These are phyloP conservation scores for Phaeosphaeria sp. DNA, from an alignment of 2,329 filamentous ascomycete species.

Conservation along the genomic window DNA sequence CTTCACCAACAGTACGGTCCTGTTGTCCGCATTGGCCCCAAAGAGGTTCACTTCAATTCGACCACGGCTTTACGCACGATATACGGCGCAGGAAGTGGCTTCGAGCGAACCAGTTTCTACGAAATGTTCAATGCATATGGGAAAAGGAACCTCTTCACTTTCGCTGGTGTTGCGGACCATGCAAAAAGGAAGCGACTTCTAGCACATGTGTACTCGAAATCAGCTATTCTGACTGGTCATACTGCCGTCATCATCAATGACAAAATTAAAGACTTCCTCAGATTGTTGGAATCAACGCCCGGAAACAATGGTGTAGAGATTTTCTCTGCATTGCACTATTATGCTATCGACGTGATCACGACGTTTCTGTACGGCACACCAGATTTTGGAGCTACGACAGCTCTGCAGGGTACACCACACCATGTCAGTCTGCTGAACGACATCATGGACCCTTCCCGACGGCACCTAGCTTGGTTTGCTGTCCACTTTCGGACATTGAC, in stretches of 20 bases:
- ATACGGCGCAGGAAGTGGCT: constrained; percentile 61
- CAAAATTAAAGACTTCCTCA: constrained; percentile 44
- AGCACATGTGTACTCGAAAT: constrained; percentile 61
- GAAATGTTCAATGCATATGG: constrained; percentile 64
- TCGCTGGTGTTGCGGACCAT: constrained; percentile 53
- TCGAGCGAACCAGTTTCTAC: constrained; percentile 60
- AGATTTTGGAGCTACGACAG: constrained; percentile 50
- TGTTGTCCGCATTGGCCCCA: constrained; percentile 18
- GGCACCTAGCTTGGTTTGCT: constrained; percentile 58
- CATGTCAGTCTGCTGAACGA: constrained; percentile 55
- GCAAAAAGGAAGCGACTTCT: constrained; percentile 60
- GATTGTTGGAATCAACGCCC: constrained; percentile 45
- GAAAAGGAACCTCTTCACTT: constrained; percentile 60
- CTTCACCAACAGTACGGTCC: constrained; percentile 48
- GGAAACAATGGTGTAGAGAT: constrained; percentile 51
- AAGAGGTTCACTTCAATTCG: constrained; percentile 37
- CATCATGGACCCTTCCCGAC: constrained; percentile 56
- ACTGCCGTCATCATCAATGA: constrained; percentile 20
- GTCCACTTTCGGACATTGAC: constrained; percentile 56
- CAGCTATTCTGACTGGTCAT: constrained; percentile 50
- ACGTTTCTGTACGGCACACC: constrained; percentile 58
- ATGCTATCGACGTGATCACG: constrained; percentile 61
- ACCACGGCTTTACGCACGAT: constrained; percentile 59
- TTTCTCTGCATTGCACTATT: constrained; percentile 60
- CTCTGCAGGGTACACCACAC: constrained; percentile 46